phyloP scores from a whole-genome alignment of 805 yeast genomes.

The Ogataea methanolica region DNA sequence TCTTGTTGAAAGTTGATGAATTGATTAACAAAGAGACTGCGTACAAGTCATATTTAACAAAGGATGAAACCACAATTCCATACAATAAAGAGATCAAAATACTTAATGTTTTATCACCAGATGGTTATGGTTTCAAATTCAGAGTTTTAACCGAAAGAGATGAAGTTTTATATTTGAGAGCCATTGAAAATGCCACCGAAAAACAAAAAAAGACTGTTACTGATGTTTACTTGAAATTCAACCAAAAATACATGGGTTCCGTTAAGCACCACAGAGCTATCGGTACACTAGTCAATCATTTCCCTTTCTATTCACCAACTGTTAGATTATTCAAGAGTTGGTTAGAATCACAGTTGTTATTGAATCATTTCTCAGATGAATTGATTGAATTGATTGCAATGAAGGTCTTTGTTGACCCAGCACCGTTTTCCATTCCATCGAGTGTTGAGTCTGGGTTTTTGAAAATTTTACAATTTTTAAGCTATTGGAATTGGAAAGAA shows the following conservation, averaged over 20 bases:
- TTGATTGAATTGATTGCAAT: conserved; percentile 77
- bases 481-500: conserved; percentile 93
- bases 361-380: conserved; percentile 71
- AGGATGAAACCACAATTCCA: conserved; percentile 62
- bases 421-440: conserved; percentile 79
- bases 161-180: conserved; percentile 66
- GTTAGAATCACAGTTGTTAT: conserved; percentile 78
- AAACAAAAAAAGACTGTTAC: conserved; percentile 56
- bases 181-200: conserved; percentile 60
- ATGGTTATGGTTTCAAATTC: conserved; percentile 81
- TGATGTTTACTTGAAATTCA: conserved; percentile 58
- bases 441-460: conserved; percentile 78
- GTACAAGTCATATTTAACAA: conserved; percentile 57
- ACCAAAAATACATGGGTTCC: conserved; percentile 58
- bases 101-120: conserved; percentile 72
- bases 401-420: conserved; percentile 80
- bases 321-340: conserved; percentile 84
- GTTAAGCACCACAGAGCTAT: conserved; percentile 81
- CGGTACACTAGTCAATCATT: conserved; percentile 63
- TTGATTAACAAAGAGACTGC: conserved; percentile 43
- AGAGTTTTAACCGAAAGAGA: conserved; percentile 82
- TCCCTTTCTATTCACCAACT: conserved; percentile 69
- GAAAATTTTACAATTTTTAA: conserved; percentile 62
- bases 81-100: conserved; percentile 54
- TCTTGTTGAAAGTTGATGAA: conserved; percentile 61